Evolutionary conservation across 495 filamentous ascomycete species (phyloP).

Genomic region (Staphylotrichum longicolle): DNA sequence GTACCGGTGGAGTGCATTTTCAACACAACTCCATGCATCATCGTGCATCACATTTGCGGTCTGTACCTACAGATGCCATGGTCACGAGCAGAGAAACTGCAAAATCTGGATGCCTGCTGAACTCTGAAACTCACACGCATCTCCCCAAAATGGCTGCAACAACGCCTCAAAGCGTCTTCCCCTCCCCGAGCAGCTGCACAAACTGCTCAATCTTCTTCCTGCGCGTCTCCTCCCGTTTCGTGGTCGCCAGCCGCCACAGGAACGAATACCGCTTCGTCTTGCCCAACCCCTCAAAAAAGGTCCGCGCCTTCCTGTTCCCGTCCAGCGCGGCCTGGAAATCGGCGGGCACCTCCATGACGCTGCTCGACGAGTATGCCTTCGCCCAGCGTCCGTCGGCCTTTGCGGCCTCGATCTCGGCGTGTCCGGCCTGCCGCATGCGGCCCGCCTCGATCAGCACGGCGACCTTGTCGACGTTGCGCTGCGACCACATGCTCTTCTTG

Average conservation of each 20-base stretch:
- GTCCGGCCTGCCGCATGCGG: conserved; percentile 48
- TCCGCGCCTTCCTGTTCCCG: conserved; percentile 31
- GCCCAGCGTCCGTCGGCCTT: conserved; percentile 57
- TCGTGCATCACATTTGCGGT: no score
- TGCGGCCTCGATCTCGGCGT: conserved; percentile 50
- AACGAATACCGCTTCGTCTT: conserved; percentile 46
- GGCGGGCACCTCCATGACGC: conserved; percentile 43
- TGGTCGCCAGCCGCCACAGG: conserved; percentile 44
- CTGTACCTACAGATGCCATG: no score
- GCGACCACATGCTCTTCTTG: conserved; percentile 53
- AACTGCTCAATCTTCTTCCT: conserved; percentile 32
- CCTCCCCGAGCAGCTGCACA: conserved; percentile 25
- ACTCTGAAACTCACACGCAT: no score
- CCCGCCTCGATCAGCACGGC: conserved; percentile 41
- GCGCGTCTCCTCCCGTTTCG: conserved; percentile 32
- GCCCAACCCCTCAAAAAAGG: conserved; percentile 42
- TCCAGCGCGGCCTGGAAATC: conserved; percentile 43
- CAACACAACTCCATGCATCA: no score
- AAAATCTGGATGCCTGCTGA: no score
- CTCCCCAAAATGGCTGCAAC: no score
- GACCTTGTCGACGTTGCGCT: conserved; percentile 47
- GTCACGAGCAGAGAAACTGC: no score
- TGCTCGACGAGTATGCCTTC: conserved; percentile 50
- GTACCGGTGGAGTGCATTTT: no score
- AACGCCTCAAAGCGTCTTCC: conserved; percentile 24